These are phyloP conservation scores for Microbotryum silenes-acaulis DNA, from an alignment of 1,284 basidiomycete species.

Conservation along the genomic window DNA sequence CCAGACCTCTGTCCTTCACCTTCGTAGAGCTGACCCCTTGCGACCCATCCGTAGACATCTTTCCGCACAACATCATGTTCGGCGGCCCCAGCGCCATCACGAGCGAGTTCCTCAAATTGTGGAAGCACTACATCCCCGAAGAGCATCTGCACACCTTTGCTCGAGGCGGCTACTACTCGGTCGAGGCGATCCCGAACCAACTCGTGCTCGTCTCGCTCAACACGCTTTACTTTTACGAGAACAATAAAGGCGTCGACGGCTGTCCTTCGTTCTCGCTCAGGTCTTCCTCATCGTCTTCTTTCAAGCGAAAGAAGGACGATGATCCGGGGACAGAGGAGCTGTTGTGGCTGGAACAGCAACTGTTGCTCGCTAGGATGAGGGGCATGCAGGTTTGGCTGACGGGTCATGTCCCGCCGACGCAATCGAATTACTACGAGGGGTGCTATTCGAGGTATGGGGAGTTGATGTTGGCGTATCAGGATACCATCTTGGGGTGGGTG, in stretches of 20 bases:
- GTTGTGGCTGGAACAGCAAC: slow-evolving; percentile 84
- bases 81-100: slow-evolving; percentile 51
- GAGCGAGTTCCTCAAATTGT: slow-evolving; percentile 68
- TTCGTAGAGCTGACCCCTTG: not conserved
- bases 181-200: slow-evolving; percentile 62
- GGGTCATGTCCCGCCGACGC: slow-evolving; percentile 69
- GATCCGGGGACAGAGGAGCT: slow-evolving; percentile 78
- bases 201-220: slow-evolving; percentile 79
- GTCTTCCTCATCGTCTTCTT: not conserved
- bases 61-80: slow-evolving; percentile 40
- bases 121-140: slow-evolving; percentile 75
- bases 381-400: slow-evolving; percentile 66
- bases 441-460: slow-evolving; percentile 64
- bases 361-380: slow-evolving; percentile 60
- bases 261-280: slow-evolving; percentile 31
- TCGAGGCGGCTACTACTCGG: slow-evolving; percentile 66
- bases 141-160: slow-evolving; percentile 55
- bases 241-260: slow-evolving; percentile 62
- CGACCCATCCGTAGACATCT: slow-evolving; percentile 4
- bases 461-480: slow-evolving; percentile 72
- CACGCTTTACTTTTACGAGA: slow-evolving; percentile 86
- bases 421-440: slow-evolving; percentile 52
- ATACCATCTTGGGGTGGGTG: slow-evolving; percentile 66
- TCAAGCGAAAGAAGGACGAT: slow-evolving; percentile 9
- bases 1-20: not conserved